These are phyloP conservation scores for Raphanus hybrid DNA, from an alignment of 441 rosid species.

Conservation along the genomic window DNA sequence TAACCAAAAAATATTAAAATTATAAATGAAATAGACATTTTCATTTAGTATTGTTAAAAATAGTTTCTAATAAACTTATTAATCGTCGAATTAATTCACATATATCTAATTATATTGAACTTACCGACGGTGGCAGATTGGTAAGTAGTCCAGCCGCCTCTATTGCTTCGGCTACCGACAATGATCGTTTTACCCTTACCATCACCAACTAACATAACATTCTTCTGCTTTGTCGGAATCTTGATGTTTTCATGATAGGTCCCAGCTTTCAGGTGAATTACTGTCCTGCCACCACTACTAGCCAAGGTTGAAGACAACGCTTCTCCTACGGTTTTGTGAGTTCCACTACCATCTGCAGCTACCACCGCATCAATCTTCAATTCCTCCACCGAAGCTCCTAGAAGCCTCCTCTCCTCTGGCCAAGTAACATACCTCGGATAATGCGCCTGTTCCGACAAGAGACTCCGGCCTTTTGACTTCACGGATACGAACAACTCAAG, in stretches of 20 bases:
- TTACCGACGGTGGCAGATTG: conserved; percentile 53
- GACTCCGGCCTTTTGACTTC: conserved; percentile 10
- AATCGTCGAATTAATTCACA: no score
- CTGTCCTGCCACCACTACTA: conserved; percentile 39
- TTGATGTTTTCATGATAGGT: conserved; percentile 46
- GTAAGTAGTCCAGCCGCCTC: conserved; percentile 49
- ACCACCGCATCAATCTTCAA: conserved; percentile 46
- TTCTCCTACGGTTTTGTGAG: conserved; percentile 46
- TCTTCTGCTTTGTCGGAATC: conserved; percentile 52
- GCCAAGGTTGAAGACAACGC: conserved; percentile 41
- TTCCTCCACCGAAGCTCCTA: conserved; percentile 51
- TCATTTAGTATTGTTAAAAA: no score
- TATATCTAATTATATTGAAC: not conserved
- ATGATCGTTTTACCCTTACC: conserved; percentile 54
- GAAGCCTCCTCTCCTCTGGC: conserved; percentile 44
- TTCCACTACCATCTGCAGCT: conserved; percentile 51
- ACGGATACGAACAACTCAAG: conserved; percentile 36
- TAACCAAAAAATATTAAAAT: no score
- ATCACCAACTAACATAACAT: conserved; percentile 56
- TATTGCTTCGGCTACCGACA: conserved; percentile 38
- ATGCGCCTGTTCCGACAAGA: conserved; percentile 18
- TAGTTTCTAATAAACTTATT: no score
- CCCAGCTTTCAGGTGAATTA: conserved; percentile 51
- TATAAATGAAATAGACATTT: no score
- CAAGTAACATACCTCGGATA: conserved; percentile 48